Evolutionary conservation across 2,329 filamentous ascomycete genomes (phyloP).

Genomic region (Metarhizium album): DNA sequence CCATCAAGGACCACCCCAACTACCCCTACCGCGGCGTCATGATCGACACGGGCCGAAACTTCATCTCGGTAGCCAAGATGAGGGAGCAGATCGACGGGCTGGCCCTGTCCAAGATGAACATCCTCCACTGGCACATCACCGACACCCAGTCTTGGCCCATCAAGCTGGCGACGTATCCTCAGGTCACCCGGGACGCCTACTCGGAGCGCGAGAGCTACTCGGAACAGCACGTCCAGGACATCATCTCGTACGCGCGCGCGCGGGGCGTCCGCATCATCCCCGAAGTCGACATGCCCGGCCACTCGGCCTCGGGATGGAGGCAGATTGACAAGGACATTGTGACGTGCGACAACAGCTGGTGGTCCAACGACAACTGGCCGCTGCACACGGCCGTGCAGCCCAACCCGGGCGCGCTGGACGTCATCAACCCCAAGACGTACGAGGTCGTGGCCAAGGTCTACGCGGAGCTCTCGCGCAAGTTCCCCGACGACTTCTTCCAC

Average conservation of each 20-base stretch:
- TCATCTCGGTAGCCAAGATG: conserved; percentile 38
- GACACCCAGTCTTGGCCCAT: conserved; percentile 47
- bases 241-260: conserved; percentile 38
- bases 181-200: conserved; percentile 44
- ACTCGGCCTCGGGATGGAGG: conserved; percentile 42
- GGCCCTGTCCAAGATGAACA: conserved; percentile 45
- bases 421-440: conserved; percentile 44
- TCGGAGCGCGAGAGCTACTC: conserved; percentile 36
- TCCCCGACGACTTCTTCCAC: conserved; percentile 43
- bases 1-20: conserved; percentile 36
- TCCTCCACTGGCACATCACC: conserved; percentile 46
- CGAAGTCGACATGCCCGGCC: conserved; percentile 47
- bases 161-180: conserved; percentile 34
- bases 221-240: conserved; percentile 27
- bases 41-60: conserved; percentile 45
- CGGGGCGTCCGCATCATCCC: conserved; percentile 45
- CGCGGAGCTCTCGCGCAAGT: conserved; percentile 37
- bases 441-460: conserved; percentile 43
- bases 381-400: conserved; percentile 42
- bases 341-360: conserved; percentile 45
- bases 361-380: conserved; percentile 46
- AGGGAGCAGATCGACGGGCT: conserved; percentile 43
- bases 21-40: conserved; percentile 45
- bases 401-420: conserved; percentile 45
- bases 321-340: conserved; percentile 42